A percentile compares a stretch with the other conserved stretches of the same genome.
Evolutionary conservation across 495 filamentous ascomycete species (phyloP).

Genomic region (Podospora sp.): DNA sequence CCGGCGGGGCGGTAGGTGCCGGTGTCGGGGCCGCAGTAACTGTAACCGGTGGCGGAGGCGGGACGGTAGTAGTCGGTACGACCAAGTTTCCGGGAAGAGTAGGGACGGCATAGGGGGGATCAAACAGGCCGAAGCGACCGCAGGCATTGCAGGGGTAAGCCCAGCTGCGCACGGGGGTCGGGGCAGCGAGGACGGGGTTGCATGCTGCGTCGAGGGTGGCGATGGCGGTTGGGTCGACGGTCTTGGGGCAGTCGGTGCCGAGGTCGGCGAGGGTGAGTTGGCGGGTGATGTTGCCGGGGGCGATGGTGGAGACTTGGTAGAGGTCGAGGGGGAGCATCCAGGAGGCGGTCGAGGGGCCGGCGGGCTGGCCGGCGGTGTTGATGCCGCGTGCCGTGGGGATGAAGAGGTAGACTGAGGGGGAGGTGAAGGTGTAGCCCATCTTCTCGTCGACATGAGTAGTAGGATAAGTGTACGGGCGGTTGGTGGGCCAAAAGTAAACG

Average conservation of each 20-base stretch:
- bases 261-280: constrained; percentile 38
- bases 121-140: constrained; percentile 37
- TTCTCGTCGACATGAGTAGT: constrained; percentile 34
- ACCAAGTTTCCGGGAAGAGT: constrained; percentile 30
- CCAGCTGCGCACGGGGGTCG: constrained; percentile 29
- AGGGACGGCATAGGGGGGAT: constrained; percentile 38
- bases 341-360: constrained; percentile 28
- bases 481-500: constrained; percentile 42
- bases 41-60: neutral
- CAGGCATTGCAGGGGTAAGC: constrained; percentile 39
- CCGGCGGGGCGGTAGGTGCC: neutral
- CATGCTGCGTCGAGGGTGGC: constrained; percentile 33
- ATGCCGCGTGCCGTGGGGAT: constrained; percentile 35
- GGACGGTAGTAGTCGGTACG: constrained; percentile 14
- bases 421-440: constrained; percentile 43
- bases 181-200: constrained; percentile 36
- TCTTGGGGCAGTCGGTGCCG: constrained; percentile 37
- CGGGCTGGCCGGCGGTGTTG: constrained; percentile 28
- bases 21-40: neutral
- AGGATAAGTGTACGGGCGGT: constrained; percentile 37
- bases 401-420: constrained; percentile 44
- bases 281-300: constrained; percentile 21
- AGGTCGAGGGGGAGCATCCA: constrained; percentile 33
- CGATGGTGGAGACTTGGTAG: constrained; percentile 36
- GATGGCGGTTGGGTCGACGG: constrained; percentile 25